A percentile compares a stretch with the other conserved stretches of the same genome.
Conservation (phyloP, 106 monocot species). For the Vanilla planifolia region DNA sequence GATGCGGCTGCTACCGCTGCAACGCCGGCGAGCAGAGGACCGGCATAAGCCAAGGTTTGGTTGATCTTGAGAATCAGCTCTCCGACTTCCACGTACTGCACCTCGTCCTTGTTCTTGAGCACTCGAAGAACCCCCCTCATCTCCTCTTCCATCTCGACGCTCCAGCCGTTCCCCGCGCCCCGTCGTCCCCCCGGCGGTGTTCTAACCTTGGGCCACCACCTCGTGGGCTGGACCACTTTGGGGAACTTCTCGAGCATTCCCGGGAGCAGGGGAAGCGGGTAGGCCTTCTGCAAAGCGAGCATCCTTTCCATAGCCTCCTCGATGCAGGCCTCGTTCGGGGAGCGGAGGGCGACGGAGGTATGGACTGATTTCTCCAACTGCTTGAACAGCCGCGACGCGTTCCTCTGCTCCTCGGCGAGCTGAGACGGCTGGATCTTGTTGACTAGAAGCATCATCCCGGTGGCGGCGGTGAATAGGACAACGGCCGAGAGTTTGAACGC, state of each 20-base stretch:
- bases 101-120: constrained; percentile 47
- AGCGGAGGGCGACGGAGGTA: constrained; percentile 8
- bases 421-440: constrained; percentile 93
- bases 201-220: constrained; percentile 60
- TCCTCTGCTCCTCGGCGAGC: constrained; percentile 85
- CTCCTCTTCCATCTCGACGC: constrained; percentile 33
- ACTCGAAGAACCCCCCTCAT: constrained; percentile 43
- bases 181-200: background rate
- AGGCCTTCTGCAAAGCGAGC: constrained; percentile 68
- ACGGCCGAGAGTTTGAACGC: no score
- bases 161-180: constrained; percentile 41
- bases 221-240: constrained; percentile 41
- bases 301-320: constrained; percentile 49
- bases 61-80: constrained; percentile 41
- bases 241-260: constrained; percentile 84
- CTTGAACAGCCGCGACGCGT: constrained; percentile 63
- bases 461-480: constrained; percentile 1
- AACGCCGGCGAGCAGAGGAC: constrained; percentile 48
- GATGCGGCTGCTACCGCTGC: constrained; percentile 34
- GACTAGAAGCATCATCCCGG: constrained; percentile 15
- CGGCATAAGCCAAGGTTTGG: constrained; percentile 43
- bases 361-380: constrained; percentile 53
- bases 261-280: constrained; percentile 50
- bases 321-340: constrained; percentile 23
- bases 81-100: constrained; percentile 35